Conservation (phyloP, 345 rosid species). For the Gossypium stocksii region DNA sequence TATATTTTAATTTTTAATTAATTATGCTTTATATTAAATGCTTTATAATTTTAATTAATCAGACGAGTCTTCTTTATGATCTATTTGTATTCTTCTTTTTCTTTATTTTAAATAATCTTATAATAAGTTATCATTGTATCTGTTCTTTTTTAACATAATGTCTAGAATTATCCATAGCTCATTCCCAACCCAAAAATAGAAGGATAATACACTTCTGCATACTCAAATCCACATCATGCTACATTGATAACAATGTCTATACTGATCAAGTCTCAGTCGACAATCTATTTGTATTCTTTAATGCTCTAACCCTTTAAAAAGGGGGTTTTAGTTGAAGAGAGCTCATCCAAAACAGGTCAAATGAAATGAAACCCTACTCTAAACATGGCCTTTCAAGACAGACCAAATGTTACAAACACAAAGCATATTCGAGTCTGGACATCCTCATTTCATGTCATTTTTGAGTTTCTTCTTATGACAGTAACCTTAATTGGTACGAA, state of each 20-base stretch:
- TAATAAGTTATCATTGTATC: too few relatives aligned
- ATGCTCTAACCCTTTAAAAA: too few relatives aligned
- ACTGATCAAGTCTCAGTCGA: too few relatives aligned
- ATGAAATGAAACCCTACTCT: background rate
- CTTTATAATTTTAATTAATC: too few relatives aligned
- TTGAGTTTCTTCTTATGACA: background rate
- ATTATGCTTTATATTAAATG: too few relatives aligned
- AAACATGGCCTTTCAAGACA: background rate
- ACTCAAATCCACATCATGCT: accelerated
- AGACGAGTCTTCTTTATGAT: too few relatives aligned
- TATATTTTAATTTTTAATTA: too few relatives aligned
- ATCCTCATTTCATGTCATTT: background rate
- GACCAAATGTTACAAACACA: background rate
- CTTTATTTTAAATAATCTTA: too few relatives aligned
- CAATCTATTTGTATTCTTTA: too few relatives aligned
- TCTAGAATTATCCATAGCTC: accelerated
- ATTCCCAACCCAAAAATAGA: background rate
- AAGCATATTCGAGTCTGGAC: background rate
- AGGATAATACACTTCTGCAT: accelerated
- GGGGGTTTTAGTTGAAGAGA: background rate
- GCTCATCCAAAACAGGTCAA: background rate
- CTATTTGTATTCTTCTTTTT: too few relatives aligned
- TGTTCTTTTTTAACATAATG: too few relatives aligned
- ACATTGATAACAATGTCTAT: too few relatives aligned
- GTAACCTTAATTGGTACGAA: background rate